These are phyloP conservation scores for Diaporthe humulicola DNA, from an alignment of 2,329 filamentous ascomycete genomes.

Conservation along the genomic window DNA sequence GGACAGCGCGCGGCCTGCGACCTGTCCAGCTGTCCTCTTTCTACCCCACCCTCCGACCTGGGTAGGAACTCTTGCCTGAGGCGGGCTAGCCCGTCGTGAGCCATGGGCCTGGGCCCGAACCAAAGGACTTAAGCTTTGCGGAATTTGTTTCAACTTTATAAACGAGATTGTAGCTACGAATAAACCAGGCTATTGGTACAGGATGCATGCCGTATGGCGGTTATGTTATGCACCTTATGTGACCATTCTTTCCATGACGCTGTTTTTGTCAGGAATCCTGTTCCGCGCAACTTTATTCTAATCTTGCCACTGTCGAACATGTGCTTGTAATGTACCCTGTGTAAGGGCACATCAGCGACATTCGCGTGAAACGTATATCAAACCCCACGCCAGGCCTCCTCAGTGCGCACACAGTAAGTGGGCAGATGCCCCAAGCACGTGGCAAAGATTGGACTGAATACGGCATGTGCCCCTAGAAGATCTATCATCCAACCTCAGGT, in stretches of 20 bases:
- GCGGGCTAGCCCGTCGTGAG: not conserved
- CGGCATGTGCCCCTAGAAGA: not conserved
- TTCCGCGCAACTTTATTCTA: slow-evolving; percentile 5
- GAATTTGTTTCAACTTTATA: not conserved
- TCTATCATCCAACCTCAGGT: not conserved
- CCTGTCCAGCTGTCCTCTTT: not conserved
- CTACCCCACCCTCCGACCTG: not conserved
- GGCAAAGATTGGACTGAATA: not conserved
- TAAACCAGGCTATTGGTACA: not conserved
- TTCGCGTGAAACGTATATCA: slow-evolving; percentile 18
- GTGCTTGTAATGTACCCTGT: not conserved
- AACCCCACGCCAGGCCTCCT: not conserved
- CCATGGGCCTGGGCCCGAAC: not conserved
- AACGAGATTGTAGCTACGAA: not conserved
- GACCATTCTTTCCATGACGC: not conserved
- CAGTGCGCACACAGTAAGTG: not conserved
- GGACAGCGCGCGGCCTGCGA: slow-evolving; percentile 7
- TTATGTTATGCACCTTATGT: not conserved
- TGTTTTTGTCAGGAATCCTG: not conserved
- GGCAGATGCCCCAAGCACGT: not conserved
- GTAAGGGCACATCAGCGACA: not conserved
- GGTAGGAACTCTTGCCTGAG: not conserved
- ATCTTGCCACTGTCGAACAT: not conserved
- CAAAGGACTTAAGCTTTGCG: not conserved
- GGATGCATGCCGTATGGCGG: no score